Evolutionary conservation across 345 rosid species (phyloP).

Genomic region (Syzygium grande): DNA sequence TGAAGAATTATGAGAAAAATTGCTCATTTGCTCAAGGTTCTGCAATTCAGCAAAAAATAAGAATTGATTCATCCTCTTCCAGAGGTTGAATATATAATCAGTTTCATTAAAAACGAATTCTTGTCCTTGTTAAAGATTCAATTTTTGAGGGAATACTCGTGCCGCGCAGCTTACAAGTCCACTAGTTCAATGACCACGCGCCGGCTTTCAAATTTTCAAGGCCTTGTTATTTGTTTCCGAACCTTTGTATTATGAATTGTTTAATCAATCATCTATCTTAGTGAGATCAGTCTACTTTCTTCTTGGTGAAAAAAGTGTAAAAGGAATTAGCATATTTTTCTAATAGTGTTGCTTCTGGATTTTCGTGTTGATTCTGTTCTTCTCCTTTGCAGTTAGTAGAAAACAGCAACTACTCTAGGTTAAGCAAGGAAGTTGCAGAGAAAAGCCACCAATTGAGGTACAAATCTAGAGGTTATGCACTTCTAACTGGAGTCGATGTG

Average conservation of each 20-base stretch:
- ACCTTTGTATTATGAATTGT: neutral
- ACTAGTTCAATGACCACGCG: neutral
- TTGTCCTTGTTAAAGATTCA: neutral
- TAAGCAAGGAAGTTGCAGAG: conserved; percentile 68
- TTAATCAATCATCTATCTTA: neutral
- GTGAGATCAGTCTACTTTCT: neutral
- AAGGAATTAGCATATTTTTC: neutral
- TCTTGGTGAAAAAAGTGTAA: neutral
- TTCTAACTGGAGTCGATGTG: neutral
- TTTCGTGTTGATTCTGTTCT: neutral
- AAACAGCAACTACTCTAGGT: conserved; percentile 34
- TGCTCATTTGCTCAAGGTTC: neutral
- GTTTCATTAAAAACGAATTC: neutral
- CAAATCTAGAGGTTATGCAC: neutral
- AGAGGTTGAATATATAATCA: neutral
- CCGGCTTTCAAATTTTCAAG: neutral
- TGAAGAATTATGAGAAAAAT: neutral
- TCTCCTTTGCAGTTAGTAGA: conserved; percentile 50
- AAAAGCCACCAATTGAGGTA: conserved; percentile 72
- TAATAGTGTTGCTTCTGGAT: neutral
- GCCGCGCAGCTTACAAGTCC: neutral
- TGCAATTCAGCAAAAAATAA: neutral
- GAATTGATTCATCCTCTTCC: neutral
- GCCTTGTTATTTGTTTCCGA: neutral
- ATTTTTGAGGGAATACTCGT: neutral